Base-by-base conservation (phyloP, 176 grass and related monocot species). In the Cocos nucifera region DNA sequence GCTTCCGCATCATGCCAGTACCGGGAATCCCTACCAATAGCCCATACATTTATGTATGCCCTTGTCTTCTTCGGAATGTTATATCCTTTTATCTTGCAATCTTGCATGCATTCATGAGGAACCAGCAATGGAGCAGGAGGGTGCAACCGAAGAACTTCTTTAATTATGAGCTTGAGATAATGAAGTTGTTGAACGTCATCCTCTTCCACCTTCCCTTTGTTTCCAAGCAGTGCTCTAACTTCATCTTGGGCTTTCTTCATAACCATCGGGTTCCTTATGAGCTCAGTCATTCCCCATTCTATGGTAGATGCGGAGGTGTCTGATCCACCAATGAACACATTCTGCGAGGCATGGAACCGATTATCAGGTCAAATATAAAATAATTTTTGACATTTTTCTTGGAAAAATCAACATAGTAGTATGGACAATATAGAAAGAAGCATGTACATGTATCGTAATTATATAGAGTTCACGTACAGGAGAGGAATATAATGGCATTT, bases 281-380 rank as follows among this genome's bases (percentile, higher is more conserved):
- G 78, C 71, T 80, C 78, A 15, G 70, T 18, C 70, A 80, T 69
- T 9, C 63, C 63, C 78, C 78, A 80, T n/a, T 67, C 57, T 63
- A 80, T 8, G 54, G 29, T n/a, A 0, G 44, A 54, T 19, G 62
- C 51, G 1, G 64, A 57, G 12, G 64, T 74, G 44, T 69, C 78
- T 4, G 53, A 57, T 44, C 70, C 78, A 4, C 50, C 78, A 22
- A 64, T 57, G 17, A 80, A 58, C 30, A 74, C 15, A 35, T 68
- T 70, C 78, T 80, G 51, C 25, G 0, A 26, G 1, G 25, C 1
- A 26, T 26, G 2, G 25, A 26, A 26, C 25, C 4, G 2, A 26
- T 26, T 3, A 26, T 26, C 25, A 26, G 25, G 4, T 26, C 4
- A 26, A 26, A 21, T 21, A 26, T 26, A 26, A 26, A 2, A 26